Evolutionary conservation across 371 early-diverging fungal genomes (phyloP).

Genomic region (Saksenaea vasiformis): DNA sequence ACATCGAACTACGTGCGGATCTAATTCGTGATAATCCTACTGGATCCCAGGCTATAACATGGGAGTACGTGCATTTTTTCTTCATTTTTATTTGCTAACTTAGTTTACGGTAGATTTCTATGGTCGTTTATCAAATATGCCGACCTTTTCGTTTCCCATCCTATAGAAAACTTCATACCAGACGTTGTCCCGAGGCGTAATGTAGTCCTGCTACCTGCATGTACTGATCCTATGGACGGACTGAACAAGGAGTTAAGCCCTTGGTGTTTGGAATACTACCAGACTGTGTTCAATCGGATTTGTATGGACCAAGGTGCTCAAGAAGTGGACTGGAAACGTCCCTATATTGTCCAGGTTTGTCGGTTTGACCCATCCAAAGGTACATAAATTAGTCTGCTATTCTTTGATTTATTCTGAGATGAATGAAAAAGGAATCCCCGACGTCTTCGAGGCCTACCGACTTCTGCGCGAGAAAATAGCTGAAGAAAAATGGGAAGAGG

Average conservation of each 20-base stretch:
- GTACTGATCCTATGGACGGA: conserved; percentile 76
- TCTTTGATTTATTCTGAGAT: too few species aligned
- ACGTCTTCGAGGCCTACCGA: conserved; percentile 75
- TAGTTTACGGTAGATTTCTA: conserved; percentile 51
- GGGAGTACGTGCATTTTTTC: conserved; percentile 45
- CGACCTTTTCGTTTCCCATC: conserved; percentile 82
- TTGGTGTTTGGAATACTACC: conserved; percentile 66
- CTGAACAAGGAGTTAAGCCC: conserved; percentile 68
- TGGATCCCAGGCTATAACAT: conserved; percentile 65
- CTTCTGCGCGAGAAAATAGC: conserved; percentile 60
- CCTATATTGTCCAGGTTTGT: conserved; percentile 86
- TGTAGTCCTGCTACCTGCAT: conserved; percentile 74
- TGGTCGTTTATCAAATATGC: conserved; percentile 73
- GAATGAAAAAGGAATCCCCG: conserved; percentile 61
- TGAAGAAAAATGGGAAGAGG: conserved; percentile 30
- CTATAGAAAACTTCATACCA: conserved; percentile 75
- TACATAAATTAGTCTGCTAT: neutral
- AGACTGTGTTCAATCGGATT: conserved; percentile 76
- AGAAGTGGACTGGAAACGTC: conserved; percentile 61
- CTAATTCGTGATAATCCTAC: conserved; percentile 54
- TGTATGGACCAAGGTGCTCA: conserved; percentile 71
- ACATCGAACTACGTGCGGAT: conserved; percentile 83
- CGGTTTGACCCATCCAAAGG: conserved; percentile 94
- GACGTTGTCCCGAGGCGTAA: conserved; percentile 63
- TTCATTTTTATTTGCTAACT: neutral